Evolutionary conservation across 495 filamentous ascomycete species (phyloP), one percentile per base, ranked within the genome.

Genomic region (Penicillium mononematosum): DNA sequence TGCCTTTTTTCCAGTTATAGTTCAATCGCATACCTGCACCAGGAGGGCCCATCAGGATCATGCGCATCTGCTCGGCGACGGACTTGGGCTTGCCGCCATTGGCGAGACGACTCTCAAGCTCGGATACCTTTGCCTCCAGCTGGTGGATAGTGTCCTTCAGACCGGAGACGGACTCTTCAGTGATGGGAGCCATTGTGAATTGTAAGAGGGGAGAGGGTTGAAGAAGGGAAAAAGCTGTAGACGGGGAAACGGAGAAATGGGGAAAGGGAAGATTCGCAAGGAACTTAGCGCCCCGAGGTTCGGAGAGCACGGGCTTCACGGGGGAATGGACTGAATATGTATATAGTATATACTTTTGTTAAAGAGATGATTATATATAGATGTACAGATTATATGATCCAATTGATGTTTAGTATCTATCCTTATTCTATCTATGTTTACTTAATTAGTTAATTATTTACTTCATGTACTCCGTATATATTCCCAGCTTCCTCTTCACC

Each of bases 11-110:
- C 51, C 51, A 53, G 44, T 61, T 45, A 60, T 55, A 56, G 2
- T 20, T 46, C 53, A 58, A 45, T 53, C 41, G 49, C 68, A 48
- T 86, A 97, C 94, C 94, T 74, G 94, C 94, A 70, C 94, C 94
- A 47, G 94, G 94, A 69, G 94, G 95, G 14, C 94, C 94, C 83
- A 99, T 98, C 62, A 99, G 78, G 65, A 99, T 91, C 86, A 98
- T 95, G 75, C 94, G 85, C 74, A 98, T 83, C 63, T 84, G 82
- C 61, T 88, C 77, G 16, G 70, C 62, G 32, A 76, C 34, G 17
- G 72, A 71, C 63, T 80, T 78, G 58, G 81, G 71, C 70, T 81
- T 75, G 45, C 71, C 69, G 43, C 74, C 78, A 70, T 83, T 76
- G 47, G 78, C 73, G 29, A 90, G 68, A 63, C 78, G 81, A 61